Percentiles rank a stretch among this genome's conserved stretches.
Conservation (phyloP, 805 yeast genomes). For the Candida tammaniensis region DNA sequence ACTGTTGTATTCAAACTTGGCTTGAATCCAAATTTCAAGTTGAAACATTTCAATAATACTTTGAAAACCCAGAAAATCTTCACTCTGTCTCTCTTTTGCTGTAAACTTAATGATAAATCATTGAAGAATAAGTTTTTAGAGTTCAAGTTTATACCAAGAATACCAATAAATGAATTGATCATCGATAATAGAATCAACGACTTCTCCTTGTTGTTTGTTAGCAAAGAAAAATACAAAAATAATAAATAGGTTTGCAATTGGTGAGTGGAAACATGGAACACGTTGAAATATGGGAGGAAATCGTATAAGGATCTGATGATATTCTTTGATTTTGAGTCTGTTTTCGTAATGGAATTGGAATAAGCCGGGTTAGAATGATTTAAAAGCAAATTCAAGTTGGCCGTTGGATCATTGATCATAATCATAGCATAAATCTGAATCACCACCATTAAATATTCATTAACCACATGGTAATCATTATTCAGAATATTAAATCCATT, state of each 20-base stretch:
- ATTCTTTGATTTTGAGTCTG: conserved; percentile 18
- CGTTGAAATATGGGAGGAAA: conserved; percentile 47
- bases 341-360: conserved; percentile 9
- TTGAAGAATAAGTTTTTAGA: conserved; percentile 42
- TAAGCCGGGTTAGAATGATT: conserved; percentile 37
- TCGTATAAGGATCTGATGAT: conserved; percentile 40
- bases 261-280: conserved; percentile 43
- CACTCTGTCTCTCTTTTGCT: conserved; percentile 37
- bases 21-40: conserved; percentile 43
- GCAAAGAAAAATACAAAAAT: conserved; percentile 46
- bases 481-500: conserved; percentile 49
- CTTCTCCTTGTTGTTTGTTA: conserved; percentile 42
- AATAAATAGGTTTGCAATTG: conserved; percentile 51
- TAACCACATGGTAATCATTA: conserved; percentile 42
- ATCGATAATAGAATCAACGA: conserved; percentile 35
- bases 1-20: conserved; percentile 46
- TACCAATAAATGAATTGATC: conserved; percentile 42
- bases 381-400: conserved; percentile 38
- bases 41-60: conserved; percentile 39
- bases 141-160: conserved; percentile 41
- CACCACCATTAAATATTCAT: conserved; percentile 40
- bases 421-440: conserved; percentile 52
- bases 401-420: conserved; percentile 48
- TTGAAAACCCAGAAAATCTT: conserved; percentile 48
- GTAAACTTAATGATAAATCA: conserved; percentile 40